Evolutionary conservation across 1,284 basidiomycete species (phyloP).

Genomic region (Marasmius tenuissimus): DNA sequence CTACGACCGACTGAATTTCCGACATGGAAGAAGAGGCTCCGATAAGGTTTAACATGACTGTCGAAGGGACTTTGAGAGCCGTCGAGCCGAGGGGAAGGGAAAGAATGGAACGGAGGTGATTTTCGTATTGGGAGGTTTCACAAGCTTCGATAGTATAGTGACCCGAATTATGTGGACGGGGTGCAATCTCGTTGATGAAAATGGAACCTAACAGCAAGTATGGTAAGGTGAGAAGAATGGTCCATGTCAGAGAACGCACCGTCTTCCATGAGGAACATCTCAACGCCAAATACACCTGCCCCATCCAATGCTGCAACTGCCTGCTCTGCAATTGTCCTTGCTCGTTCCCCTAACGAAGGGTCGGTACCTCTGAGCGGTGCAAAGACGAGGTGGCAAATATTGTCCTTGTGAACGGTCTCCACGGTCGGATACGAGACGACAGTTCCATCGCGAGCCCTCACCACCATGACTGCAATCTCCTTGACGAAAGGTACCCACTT

Average conservation of each 20-base stretch:
- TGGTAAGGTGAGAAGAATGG: background rate
- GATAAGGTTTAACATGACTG: constrained; percentile 96
- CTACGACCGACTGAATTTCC: constrained; percentile 55
- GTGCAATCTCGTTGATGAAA: constrained; percentile 96
- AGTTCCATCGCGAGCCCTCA: constrained; percentile 75
- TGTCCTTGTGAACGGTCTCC: constrained; percentile 95
- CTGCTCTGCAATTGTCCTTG: constrained; percentile 77
- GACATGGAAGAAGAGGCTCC: constrained; percentile 71
- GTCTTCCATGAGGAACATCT: constrained; percentile 93
- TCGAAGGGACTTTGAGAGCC: constrained; percentile 81
- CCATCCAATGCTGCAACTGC: constrained; percentile 84
- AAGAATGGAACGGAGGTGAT: constrained; percentile 96
- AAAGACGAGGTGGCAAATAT: constrained; percentile 91
- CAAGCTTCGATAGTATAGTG: constrained; percentile 99
- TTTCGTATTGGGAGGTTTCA: constrained; percentile 95
- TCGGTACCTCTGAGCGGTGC: constrained; percentile 76
- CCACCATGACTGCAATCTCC: constrained; percentile 98
- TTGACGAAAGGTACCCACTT: constrained; percentile 89
- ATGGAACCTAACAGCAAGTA: constrained; percentile 57
- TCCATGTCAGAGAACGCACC: constrained; percentile 43
- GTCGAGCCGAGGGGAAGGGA: constrained; percentile 90
- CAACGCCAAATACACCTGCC: constrained; percentile 96
- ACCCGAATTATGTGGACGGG: constrained; percentile 98
- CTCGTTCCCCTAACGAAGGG: constrained; percentile 58
- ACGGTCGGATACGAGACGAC: constrained; percentile 89